Percentiles rank a stretch among this genome's conserved stretches.
Conservation (phyloP, 2,329 filamentous ascomycete genomes). For the Pseudogymnoascus sp. region DNA sequence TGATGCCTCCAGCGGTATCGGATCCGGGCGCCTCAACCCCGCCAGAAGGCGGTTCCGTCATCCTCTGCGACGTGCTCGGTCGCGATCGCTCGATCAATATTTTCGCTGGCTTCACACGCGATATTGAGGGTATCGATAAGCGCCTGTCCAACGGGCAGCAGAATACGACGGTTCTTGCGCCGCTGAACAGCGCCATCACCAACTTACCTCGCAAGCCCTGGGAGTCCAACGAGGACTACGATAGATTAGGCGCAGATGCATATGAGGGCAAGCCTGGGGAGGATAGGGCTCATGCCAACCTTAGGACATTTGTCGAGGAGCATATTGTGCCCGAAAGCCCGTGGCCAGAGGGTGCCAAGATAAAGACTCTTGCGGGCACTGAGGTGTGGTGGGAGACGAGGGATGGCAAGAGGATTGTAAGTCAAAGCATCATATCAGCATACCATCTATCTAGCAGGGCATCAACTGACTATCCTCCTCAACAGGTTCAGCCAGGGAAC, state of each 20-base stretch:
- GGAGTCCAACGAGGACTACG: conserved; percentile 70
- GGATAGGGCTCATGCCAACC: conserved; percentile 66
- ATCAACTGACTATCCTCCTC: conserved; percentile 3
- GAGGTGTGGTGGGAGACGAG: conserved; percentile 77
- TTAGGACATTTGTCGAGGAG: conserved; percentile 73
- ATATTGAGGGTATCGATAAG: conserved; percentile 58
- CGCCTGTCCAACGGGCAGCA: conserved; percentile 57
- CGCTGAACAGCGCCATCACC: conserved; percentile 74
- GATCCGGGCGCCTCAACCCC: conserved; percentile 20
- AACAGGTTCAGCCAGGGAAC: conserved; percentile 66
- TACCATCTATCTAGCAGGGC: background rate
- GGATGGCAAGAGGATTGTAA: conserved; percentile 57
- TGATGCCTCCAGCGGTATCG: conserved; percentile 16
- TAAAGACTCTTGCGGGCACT: conserved; percentile 56
- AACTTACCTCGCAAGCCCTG: conserved; percentile 76
- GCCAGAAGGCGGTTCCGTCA: conserved; percentile 39
- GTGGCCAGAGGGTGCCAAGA: conserved; percentile 61
- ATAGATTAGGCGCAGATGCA: conserved; percentile 53
- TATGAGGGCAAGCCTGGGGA: conserved; percentile 70
- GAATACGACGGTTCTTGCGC: conserved; percentile 82
- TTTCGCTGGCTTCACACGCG: conserved; percentile 73
- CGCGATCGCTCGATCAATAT: conserved; percentile 71
- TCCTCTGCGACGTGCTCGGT: conserved; percentile 78
- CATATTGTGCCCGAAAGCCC: conserved; percentile 71
- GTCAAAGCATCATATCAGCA: conserved; percentile 24